Base-by-base conservation (phyloP, 805 yeast genomes). In the Kuraishia hungarica region DNA sequence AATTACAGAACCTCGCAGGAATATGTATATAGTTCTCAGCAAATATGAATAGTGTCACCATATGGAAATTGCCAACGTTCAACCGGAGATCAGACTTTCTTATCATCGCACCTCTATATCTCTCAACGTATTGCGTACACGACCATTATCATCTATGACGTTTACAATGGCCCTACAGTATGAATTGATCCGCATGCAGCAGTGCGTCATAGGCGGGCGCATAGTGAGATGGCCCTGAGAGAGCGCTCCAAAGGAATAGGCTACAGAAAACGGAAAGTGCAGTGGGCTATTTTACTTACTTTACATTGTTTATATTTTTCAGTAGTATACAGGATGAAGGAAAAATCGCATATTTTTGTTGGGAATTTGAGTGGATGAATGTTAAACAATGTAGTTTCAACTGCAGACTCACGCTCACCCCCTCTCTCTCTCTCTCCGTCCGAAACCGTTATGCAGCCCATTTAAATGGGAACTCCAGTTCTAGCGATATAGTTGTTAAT, bases 401-500 rank as follows among this genome's bases (percentile, higher is more conserved):
- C 43, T 8, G 17, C 43, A 35, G 43, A 8, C 43, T 17, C 43
- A 10, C 29, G 29, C 29, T 26, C 29, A 6, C 10, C 29, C 29
- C 5, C 10, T 26, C 5, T 5, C 29, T 6, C 29, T 6, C 17
- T 20, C 20, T n/a, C n/a, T n/a, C n/a, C n/a, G 23, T 26, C 21
- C 51, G 23, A 20, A 48, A 19, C 26, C 29, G 21, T 48, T 48
- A 48, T 23, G 29, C 29, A 51, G 24, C 29, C 53, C 20, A 19
- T 51, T 54, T 50, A 64, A 11, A 68, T 55, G 19, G 71, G 71
- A 53, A 64, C 70, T 13, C 78, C 78, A 2, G 76, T 70, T 21
- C 66, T 57, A 58, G 67, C 74, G 53, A 75, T 72, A 60, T 79
- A 79, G 48, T 66, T 70, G 56, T 73, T 73, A 47, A 86, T 73